phyloP scores from a whole-genome alignment of 176 grass and related monocot species.

The Rhynchospora tenuis region DNA sequence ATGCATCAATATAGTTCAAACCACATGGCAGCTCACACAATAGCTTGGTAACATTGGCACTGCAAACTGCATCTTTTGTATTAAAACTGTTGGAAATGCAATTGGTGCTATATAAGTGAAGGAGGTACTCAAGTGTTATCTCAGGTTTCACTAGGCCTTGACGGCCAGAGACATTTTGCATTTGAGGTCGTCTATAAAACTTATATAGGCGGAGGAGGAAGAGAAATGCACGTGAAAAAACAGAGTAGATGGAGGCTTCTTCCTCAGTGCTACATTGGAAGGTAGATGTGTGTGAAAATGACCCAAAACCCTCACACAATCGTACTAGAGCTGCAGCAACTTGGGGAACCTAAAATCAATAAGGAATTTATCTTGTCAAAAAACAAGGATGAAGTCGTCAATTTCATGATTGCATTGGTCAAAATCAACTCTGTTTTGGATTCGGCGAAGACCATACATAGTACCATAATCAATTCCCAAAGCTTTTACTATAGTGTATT shows the following conservation, averaged over 20 bases:
- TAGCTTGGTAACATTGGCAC: not conserved
- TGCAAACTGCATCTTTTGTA: not conserved
- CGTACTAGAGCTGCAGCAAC: conserved; percentile 5
- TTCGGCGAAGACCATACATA: too few relatives aligned
- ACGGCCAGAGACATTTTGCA: not conserved
- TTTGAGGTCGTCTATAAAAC: not conserved
- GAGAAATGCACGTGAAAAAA: conserved; percentile 20
- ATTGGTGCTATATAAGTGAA: conserved; percentile 2
- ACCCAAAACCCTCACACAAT: conserved; percentile 15
- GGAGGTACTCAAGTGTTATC: not conserved
- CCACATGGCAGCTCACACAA: not conserved
- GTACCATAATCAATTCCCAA: too few relatives aligned
- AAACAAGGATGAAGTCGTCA: too few relatives aligned
- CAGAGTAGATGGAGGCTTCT: not conserved
- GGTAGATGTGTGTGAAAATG: not conserved
- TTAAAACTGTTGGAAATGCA: not conserved
- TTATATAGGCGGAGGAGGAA: conserved; percentile 13
- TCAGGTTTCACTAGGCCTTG: not conserved
- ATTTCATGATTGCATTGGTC: too few relatives aligned
- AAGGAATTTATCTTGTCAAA: too few relatives aligned
- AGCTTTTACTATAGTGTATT: too few relatives aligned
- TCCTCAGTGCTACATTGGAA: not conserved
- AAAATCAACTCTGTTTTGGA: too few relatives aligned
- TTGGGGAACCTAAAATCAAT: not conserved
- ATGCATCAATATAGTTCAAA: not conserved